Evolutionary conservation across 148 eudicot species (phyloP).

Genomic region (Chenopodium formosanum): DNA sequence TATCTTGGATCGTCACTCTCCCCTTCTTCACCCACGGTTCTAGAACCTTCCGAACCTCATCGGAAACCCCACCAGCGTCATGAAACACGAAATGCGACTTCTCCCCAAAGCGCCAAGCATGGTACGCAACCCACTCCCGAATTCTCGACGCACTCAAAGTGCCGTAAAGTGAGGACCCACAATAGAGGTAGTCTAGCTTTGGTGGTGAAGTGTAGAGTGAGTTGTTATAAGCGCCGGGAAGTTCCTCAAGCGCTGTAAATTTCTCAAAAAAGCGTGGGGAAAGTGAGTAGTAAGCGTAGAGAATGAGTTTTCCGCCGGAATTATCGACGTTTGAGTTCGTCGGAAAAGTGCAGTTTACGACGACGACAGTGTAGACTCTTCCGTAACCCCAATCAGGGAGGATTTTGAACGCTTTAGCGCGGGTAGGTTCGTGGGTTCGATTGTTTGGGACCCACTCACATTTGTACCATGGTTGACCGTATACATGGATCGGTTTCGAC

Average conservation of each 20-base stretch:
- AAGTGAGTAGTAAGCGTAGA: conserved; percentile 50
- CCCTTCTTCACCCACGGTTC: conserved; percentile 58
- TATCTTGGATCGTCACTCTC: conserved; percentile 51
- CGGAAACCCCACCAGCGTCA: conserved; percentile 56
- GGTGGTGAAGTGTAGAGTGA: conserved; percentile 23
- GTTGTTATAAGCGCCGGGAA: conserved; percentile 29
- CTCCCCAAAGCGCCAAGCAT: conserved; percentile 46
- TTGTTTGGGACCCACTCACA: conserved; percentile 46
- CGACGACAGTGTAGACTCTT: conserved; percentile 54
- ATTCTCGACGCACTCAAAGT: conserved; percentile 39
- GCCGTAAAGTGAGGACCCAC: conserved; percentile 61
- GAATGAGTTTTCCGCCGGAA: conserved; percentile 42
- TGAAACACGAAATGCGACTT: conserved; percentile 58
- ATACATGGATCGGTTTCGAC: conserved; percentile 53
- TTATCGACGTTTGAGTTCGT: conserved; percentile 30
- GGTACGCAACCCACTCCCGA: conserved; percentile 71
- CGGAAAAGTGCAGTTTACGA: conserved; percentile 52
- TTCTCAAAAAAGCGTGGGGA: conserved; percentile 37
- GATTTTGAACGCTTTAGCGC: conserved; percentile 43
- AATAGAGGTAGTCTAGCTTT: conserved; percentile 49
- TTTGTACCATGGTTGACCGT: conserved; percentile 45
- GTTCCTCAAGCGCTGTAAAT: conserved; percentile 48
- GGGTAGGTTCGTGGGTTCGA: conserved; percentile 18
- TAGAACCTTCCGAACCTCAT: conserved; percentile 43
- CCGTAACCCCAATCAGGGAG: conserved; percentile 80